A percentile compares a stretch with the other conserved stretches of the same genome.
These are phyloP conservation scores for Acorus calamus DNA, from an alignment of 106 monocot genomes.

Conservation along the genomic window DNA sequence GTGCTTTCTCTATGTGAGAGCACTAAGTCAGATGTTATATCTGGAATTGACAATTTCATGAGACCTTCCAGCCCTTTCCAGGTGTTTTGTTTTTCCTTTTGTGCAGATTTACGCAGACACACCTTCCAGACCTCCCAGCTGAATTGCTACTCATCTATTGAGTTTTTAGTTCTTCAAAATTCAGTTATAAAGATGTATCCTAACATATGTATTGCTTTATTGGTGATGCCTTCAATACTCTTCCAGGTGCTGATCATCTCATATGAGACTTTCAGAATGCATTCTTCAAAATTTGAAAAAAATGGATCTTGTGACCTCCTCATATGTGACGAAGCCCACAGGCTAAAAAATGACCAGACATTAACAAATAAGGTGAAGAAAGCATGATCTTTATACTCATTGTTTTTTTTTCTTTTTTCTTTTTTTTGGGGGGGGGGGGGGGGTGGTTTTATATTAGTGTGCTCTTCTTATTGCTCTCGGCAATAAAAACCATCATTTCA, in stretches of 20 bases:
- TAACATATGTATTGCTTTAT: not conserved
- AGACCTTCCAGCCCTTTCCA: constrained; percentile 51
- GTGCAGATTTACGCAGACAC: not conserved
- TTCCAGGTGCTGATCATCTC: constrained; percentile 86
- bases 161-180: no score
- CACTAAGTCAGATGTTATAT: constrained; percentile 81
- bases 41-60: constrained; percentile 81
- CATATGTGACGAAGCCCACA: constrained; percentile 97
- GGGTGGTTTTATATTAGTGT: no score
- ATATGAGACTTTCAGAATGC: constrained; percentile 97
- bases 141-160: no score
- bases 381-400: not conserved
- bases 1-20: constrained; percentile 92
- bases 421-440: no score
- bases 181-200: no score
- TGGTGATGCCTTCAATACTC: no score
- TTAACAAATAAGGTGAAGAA: constrained; percentile 61
- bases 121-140: no score
- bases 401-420: no score
- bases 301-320: constrained; percentile 84
- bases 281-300: constrained; percentile 88
- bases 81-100: constrained; percentile 19
- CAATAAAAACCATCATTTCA: no score
- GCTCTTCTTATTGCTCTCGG: no score
- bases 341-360: constrained; percentile 96